Evolutionary conservation across 2,329 filamentous ascomycete genomes (phyloP).

Genomic region (Saccharata proteae): DNA sequence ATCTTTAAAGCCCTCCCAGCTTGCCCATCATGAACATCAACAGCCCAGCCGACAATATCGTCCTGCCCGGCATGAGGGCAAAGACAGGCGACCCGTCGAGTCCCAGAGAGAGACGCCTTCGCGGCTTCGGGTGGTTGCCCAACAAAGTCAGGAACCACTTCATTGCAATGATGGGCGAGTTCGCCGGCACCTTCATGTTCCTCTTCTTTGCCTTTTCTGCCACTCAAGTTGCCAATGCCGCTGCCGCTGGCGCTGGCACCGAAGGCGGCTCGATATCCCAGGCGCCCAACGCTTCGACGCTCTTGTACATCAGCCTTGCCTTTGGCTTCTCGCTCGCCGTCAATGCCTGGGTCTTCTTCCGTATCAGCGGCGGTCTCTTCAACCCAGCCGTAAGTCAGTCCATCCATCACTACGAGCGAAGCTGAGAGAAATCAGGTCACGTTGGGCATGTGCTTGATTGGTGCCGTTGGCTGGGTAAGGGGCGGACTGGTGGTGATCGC

Average conservation of each 20-base stretch:
- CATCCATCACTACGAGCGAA: not conserved
- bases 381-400: slow-evolving; percentile 19
- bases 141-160: slow-evolving; percentile 31
- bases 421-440: slow-evolving; percentile 24
- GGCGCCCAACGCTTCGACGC: slow-evolving; percentile 20
- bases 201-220: slow-evolving; percentile 28
- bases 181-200: slow-evolving; percentile 29
- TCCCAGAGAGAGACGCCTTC: slow-evolving; percentile 25
- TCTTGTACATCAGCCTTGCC: slow-evolving; percentile 28
- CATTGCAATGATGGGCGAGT: slow-evolving; percentile 34
- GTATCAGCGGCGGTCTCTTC: slow-evolving; percentile 28
- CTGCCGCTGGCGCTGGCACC: slow-evolving; percentile 12
- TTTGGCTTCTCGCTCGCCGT: slow-evolving; percentile 33
- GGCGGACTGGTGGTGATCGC: slow-evolving; percentile 31
- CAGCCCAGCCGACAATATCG: slow-evolving; percentile 21
- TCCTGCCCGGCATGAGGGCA: slow-evolving; percentile 27
- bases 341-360: slow-evolving; percentile 34
- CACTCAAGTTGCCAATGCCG: slow-evolving; percentile 30
- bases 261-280: slow-evolving; percentile 10
- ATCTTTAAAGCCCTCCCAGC: slow-evolving; percentile 3
- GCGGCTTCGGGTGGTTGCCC: slow-evolving; percentile 30
- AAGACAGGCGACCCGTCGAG: slow-evolving; percentile 21
- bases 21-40: slow-evolving; percentile 30
- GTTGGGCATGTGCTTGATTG: slow-evolving; percentile 35
- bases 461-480: slow-evolving; percentile 34